Conservation (phyloP, 139 green algal genomes). For the Closterium sp. region DNA sequence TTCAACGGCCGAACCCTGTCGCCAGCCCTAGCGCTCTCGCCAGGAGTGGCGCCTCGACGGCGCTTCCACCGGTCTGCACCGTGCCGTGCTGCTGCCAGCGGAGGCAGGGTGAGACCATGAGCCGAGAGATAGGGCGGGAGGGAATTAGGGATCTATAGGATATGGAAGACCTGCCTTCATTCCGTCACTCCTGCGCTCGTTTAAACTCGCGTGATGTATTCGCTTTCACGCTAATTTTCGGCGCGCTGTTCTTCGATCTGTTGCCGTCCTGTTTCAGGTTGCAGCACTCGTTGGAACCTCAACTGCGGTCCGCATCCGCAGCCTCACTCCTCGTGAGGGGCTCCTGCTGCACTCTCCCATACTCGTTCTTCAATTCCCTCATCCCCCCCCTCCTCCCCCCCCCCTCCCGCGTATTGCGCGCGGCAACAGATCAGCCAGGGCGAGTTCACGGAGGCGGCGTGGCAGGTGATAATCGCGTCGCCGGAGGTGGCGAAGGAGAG, state of each 20-base stretch:
- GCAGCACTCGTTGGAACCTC: too few relatives aligned
- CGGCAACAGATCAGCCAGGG: conserved; percentile 69
- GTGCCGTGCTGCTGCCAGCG: background rate
- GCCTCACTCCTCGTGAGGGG: too few relatives aligned
- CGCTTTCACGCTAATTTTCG: too few relatives aligned
- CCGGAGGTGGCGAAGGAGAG: conserved; percentile 79
- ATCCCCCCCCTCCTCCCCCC: background rate
- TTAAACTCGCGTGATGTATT: background rate
- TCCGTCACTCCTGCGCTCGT: background rate
- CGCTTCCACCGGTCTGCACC: background rate
- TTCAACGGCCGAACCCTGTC: background rate
- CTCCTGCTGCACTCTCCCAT: background rate
- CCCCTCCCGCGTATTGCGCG: background rate
- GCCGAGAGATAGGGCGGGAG: background rate
- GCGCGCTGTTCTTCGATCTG: too few relatives aligned
- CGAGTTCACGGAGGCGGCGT: conserved; percentile 95
- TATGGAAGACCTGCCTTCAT: background rate
- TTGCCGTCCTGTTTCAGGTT: too few relatives aligned
- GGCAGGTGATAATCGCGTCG: conserved; percentile 81
- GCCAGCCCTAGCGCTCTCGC: background rate
- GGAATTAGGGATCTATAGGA: background rate
- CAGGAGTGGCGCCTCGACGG: background rate
- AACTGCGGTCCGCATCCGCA: too few relatives aligned
- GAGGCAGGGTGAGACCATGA: background rate
- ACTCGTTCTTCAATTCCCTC: background rate